Base-by-base conservation (phyloP, 2,329 filamentous ascomycete genomes). In the Aplosporella prunicola region DNA sequence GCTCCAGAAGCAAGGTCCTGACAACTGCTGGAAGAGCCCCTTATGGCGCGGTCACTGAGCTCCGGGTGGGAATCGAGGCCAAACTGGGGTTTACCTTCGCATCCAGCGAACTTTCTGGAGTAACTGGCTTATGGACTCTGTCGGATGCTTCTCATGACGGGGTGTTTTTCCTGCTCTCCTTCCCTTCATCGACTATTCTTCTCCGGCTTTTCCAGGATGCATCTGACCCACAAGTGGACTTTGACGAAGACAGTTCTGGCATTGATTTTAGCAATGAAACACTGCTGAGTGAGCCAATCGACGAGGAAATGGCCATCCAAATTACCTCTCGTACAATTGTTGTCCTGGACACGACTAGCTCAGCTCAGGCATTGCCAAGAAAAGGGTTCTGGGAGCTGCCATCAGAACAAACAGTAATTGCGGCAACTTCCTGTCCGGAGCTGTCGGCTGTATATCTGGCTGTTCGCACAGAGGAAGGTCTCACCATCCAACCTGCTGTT, bases 1-100 rank as follows among this genome's bases (percentile, higher is more conserved):
- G 39, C 47, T 43, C 42, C 48, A 22, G 51, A 42, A 43, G 15
- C 45, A 47, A 13, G 39, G 13, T 64, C 3, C 48, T 67, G 20
- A 51, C 63, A 7, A 60, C 65, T 14, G 62, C 63, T 20, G 64
- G 66, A n/a, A 50, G 56, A 9, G 52, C 60, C 20, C 63, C 64
- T 20, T 57, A 62, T 43, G 65, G 67, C 9, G 43, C 57, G 4
- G 48, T 69, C 2, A 60, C 64, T 1, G 66, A 69, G 43, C 46
- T 69, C 13, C 48, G 65, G 24, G 35, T 44, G 23, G 67, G 67
- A 3, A 28, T 65, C 11, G 58, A 66, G 32, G 64, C 63, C 8
- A 46, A 44, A 9, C 20, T 56, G n/a, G 46, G 43, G 7, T 39
- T 56, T 17, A 41, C 47, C n/a, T 31, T 51, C 9, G 46, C 48